These are phyloP conservation scores for Stentor roeselii DNA, from an alignment of 73 alveolate genomes.

Conservation along the genomic window DNA sequence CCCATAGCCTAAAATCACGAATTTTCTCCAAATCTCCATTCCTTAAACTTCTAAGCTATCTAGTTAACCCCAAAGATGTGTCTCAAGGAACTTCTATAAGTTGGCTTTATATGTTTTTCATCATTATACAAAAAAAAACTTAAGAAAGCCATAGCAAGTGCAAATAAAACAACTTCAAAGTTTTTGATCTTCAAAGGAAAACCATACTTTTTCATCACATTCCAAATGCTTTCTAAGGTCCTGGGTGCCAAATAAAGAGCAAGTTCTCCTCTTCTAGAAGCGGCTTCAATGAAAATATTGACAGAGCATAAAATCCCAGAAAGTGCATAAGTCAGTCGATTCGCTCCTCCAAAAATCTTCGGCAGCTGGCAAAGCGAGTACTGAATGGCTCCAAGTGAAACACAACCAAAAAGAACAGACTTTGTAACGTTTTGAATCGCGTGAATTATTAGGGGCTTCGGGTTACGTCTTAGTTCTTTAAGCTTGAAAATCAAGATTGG, in stretches of 20 bases:
- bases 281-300: slow-evolving; percentile 29
- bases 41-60: too few species aligned
- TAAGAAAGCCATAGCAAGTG: slow-evolving; percentile 52
- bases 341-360: background rate
- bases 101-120: slow-evolving; percentile 19
- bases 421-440: background rate
- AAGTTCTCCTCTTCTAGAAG: slow-evolving; percentile 48
- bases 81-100: background rate
- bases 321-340: background rate
- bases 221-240: slow-evolving; percentile 52
- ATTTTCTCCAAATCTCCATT: too few species aligned
- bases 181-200: slow-evolving; percentile 29
- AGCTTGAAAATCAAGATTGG: slow-evolving; percentile 16
- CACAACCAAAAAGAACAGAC: background rate
- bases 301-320: background rate
- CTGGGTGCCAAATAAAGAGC: slow-evolving; percentile 51
- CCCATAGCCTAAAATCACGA: too few species aligned
- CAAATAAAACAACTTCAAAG: slow-evolving; percentile 47
- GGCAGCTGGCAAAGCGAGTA: background rate
- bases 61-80: slow-evolving; percentile 1
- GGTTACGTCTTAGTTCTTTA: background rate
- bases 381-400: background rate
- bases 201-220: slow-evolving; percentile 39
- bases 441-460: background rate
- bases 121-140: slow-evolving; percentile 48